These are phyloP conservation scores for Mycosphaerella arachidis DNA, from an alignment of 2,329 filamentous ascomycete genomes.

Conservation along the genomic window DNA sequence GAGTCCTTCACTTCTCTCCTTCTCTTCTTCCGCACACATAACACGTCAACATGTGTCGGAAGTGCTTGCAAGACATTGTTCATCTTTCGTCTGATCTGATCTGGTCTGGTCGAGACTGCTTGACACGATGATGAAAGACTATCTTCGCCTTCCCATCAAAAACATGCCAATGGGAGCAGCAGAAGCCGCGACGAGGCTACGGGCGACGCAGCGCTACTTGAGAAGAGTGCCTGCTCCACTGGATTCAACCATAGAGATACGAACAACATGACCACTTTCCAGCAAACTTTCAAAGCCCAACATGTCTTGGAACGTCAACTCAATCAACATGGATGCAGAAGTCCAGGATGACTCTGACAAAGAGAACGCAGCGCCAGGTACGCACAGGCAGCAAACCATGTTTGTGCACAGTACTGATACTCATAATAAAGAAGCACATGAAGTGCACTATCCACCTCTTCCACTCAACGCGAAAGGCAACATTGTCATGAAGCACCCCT, in stretches of 20 bases:
- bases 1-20: background rate
- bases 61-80: background rate
- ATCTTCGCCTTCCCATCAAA: background rate
- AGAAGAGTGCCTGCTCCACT: background rate
- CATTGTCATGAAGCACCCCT: constrained; percentile 2
- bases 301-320: background rate
- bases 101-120: constrained; percentile 1
- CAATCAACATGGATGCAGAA: background rate
- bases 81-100: background rate
- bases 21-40: background rate
- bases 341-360: background rate
- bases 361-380: background rate
- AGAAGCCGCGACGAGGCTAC: background rate
- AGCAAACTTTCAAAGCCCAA: background rate
- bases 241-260: background rate
- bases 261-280: background rate
- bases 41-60: background rate
- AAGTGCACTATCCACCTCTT: background rate
- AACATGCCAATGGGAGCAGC: background rate
- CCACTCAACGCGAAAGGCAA: constrained; percentile 5
- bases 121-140: background rate
- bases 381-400: background rate
- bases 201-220: background rate
- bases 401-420: background rate
- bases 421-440: background rate